Base-by-base conservation (phyloP, 1,284 basidiomycete species). In the Trametes versicolor region DNA sequence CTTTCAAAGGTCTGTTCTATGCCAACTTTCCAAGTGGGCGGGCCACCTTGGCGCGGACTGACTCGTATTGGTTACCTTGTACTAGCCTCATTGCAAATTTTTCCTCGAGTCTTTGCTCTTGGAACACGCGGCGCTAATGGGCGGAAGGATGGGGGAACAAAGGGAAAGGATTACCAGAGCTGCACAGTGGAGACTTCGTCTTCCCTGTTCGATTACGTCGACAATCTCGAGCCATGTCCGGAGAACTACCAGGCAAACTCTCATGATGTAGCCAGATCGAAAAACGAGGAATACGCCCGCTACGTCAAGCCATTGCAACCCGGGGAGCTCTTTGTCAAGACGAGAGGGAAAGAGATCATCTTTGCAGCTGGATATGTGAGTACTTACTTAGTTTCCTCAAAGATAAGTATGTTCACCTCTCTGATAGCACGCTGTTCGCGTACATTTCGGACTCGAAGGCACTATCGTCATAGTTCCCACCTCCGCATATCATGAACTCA, bases 311-410 rank as follows among this genome's bases (percentile, higher is more conserved):
- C 47, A 2, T 37, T 57, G 15, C 8, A 49, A 4, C n/a, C 39
- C 34, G 57, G 62, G 13, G 57, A 64, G 37, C 32, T 64, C 10
- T 19, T 59, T 21, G 56, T 53, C 8, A 58, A 63, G 50, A 39
- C 25, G 10, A 21, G 62, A 48, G 62, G 62, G 9, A 53, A 54
- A 21, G 62, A 64, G 57, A 19, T 64, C 6, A 43, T 64, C 27
- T 51, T 59, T 13, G 62, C 62, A 25, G 15, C 21, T 19, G 62
- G 62, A 17, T 45, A 59, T 54, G 62, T 64, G 23, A 59, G 62
- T 54, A n/a, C n/a, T n/a, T n/a, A n/a, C n/a, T n/a, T n/a, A n/a
- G n/a, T n/a, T n/a, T n/a, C n/a, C n/a, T n/a, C n/a, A n/a, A n/a
- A n/a, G n/a, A n/a, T n/a, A n/a, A n/a, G n/a, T n/a, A n/a, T n/a